A percentile compares a stretch with the other conserved stretches of the same genome.
phyloP scores from a whole-genome alignment of 164 flowering plant species.

The Taxillus chinensis region DNA sequence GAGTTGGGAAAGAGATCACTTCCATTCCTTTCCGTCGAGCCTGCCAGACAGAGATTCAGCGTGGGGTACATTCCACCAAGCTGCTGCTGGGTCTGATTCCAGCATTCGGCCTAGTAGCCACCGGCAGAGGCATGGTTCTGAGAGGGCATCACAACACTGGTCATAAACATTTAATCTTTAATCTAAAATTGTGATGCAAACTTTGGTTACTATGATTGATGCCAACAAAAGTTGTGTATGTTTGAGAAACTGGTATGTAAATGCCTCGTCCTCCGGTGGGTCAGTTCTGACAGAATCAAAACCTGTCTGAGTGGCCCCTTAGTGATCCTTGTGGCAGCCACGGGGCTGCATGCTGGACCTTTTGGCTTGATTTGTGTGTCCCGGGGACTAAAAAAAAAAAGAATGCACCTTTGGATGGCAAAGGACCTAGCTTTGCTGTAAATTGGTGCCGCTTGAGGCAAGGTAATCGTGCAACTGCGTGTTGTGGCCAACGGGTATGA shows the following conservation, averaged over 20 bases:
- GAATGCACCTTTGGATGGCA: too few relatives aligned
- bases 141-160: conserved; percentile 65
- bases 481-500: too few relatives aligned
- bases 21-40: conserved; percentile 40
- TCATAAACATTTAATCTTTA: conserved; percentile 19
- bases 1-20: conserved; percentile 74
- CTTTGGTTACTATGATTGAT: conserved; percentile 17
- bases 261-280: conserved; percentile 25
- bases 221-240: conserved; percentile 16
- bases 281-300: too few relatives aligned
- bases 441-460: too few relatives aligned
- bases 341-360: too few relatives aligned
- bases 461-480: too few relatives aligned
- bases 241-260: conserved; percentile 18
- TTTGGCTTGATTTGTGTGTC: too few relatives aligned
- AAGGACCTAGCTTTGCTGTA: too few relatives aligned
- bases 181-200: conserved; percentile 21
- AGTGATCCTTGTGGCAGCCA: too few relatives aligned
- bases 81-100: conserved; percentile 36
- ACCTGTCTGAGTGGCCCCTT: too few relatives aligned
- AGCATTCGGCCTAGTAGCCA: conserved; percentile 35
- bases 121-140: conserved; percentile 71
- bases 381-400: too few relatives aligned
- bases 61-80: conserved; percentile 58
- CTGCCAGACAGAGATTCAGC: conserved; percentile 58